Evolutionary conservation across 116 monocot genomes (phyloP), one percentile per base, ranked within the genome.

Genomic region (Papilionanthe hybrid): DNA sequence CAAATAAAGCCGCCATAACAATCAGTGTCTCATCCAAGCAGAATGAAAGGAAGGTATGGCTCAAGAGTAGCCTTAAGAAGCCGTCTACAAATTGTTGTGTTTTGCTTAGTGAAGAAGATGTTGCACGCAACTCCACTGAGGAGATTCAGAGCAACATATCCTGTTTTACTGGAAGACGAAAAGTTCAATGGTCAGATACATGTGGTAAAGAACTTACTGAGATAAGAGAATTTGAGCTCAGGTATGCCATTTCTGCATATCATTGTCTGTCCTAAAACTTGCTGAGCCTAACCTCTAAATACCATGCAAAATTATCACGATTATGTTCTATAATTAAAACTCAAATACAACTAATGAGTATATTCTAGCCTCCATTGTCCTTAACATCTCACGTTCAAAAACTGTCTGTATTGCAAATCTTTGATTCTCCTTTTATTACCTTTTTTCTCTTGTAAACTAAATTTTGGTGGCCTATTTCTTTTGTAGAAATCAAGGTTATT

Each of bases 111-210:
- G 29, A 72, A 60, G 50, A 19, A 48, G 84, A 87, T 79, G 84
- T 49, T 75, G 75, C 79, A 81, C 50, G 57, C 75, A 81, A 76
- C 55, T 53, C 68, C 56, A 12, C 28, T 17, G 81, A 79, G 81
- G 87, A 91, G 55, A 76, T 57, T 44, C 83, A 79, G 60, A 82
- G 73, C 43, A 41, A 72, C 65, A 25, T 29, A 22, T 67, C 80
- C 42, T 55, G 47, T 80, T 75, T 81, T 84, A 53, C 79, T 30
- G 89, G 77, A 69, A 86, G 85, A 63, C 89, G 92, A 84, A 94
- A 91, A 84, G 92, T 97, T 13, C 95, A 95, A 9, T 95, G 95
- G 95, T 89, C 86, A 5, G 95, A 95, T 90, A 80, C 89, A 55
- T 84, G 82, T 78, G 94, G 92, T 25, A 88, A 74, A 56, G 92